A percentile compares a stretch with the other conserved stretches of the same genome.
Evolutionary conservation across 106 monocot species (phyloP).

Genomic region (Agapanthus africanus): DNA sequence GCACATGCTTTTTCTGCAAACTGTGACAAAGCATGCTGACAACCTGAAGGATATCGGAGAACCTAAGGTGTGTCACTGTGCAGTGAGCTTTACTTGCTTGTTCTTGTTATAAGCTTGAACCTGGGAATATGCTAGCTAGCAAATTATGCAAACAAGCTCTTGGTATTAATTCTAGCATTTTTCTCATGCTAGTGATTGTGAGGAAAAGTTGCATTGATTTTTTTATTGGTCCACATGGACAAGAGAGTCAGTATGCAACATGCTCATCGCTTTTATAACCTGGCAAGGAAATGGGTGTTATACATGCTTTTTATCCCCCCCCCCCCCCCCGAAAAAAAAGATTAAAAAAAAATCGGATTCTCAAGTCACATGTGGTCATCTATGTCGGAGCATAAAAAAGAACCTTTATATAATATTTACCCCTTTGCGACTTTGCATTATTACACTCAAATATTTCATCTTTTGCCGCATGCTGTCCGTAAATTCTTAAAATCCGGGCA

Average conservation of each 20-base stretch:
- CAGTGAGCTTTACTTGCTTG: background rate
- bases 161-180: background rate
- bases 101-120: background rate
- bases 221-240: background rate
- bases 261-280: no score
- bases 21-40: conserved; percentile 81
- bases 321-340: no score
- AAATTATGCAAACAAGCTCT: background rate
- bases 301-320: no score
- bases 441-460: no score
- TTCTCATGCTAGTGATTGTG: background rate
- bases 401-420: no score
- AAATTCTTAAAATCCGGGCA: no score
- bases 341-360: no score
- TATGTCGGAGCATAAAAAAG: no score
- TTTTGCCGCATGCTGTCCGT: no score
- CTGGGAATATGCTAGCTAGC: background rate
- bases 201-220: background rate
- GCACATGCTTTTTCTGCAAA: conserved; percentile 92
- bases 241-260: background rate
- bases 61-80: conserved; percentile 62
- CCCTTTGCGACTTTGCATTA: no score
- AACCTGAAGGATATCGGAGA: conserved; percentile 64
- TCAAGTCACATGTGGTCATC: no score
- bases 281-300: no score